Percentiles rank a stretch among this genome's conserved stretches.
These are phyloP conservation scores for Mycena epipterygia DNA, from an alignment of 768 basidiomycete species.

Conservation along the genomic window DNA sequence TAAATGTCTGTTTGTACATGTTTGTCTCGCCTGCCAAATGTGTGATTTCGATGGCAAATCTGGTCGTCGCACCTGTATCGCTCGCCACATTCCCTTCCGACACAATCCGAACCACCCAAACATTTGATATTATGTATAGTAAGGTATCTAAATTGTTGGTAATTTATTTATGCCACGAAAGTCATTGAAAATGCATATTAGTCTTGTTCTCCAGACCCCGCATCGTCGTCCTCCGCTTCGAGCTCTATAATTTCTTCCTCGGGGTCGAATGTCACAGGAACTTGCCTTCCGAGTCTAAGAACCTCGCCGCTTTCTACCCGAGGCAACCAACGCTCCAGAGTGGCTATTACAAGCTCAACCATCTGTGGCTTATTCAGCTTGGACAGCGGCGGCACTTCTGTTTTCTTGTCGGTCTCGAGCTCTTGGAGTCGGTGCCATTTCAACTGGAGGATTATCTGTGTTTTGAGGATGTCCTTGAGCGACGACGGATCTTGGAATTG, in stretches of 20 bases:
- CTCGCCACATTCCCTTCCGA: no score
- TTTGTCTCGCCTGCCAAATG: background rate
- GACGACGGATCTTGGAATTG: slow-evolving; percentile 1
- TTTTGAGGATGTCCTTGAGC: background rate
- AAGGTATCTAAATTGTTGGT: slow-evolving; percentile 10
- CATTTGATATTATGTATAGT: background rate
- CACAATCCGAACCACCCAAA: background rate
- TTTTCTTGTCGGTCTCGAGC: slow-evolving; percentile 12
- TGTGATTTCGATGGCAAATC: slow-evolving; percentile 8
- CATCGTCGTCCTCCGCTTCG: slow-evolving; percentile 8
- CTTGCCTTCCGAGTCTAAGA: background rate
- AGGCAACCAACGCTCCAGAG: background rate
- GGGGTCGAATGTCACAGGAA: background rate
- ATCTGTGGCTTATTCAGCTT: slow-evolving; percentile 22
- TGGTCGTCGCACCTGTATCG: background rate
- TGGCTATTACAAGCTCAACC: background rate
- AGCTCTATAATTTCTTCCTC: background rate
- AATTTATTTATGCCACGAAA: background rate
- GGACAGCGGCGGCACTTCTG: slow-evolving; percentile 1
- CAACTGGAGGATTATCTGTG: slow-evolving; percentile 11
- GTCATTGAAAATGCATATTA: no score
- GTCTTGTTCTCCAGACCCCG: background rate
- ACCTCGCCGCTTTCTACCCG: background rate
- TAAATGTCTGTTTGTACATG: slow-evolving; percentile 14
- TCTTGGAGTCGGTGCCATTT: slow-evolving; percentile 24